Base-by-base conservation (phyloP, 2,329 filamentous ascomycete genomes). In the Apiospora arundinis region DNA sequence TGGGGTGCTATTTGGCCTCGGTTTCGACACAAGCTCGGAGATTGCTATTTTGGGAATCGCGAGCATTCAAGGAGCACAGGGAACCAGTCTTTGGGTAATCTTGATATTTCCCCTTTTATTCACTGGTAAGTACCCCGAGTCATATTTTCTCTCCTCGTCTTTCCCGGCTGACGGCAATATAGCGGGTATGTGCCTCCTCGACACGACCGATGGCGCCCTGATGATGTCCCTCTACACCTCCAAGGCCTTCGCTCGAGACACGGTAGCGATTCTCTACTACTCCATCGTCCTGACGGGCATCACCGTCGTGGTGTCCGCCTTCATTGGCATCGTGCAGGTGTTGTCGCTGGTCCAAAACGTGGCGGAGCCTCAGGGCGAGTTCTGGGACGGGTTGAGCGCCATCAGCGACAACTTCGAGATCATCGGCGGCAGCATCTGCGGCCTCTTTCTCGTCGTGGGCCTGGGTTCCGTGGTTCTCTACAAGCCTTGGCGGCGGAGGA, bases 201-300 rank as follows among this genome's bases (percentile, higher is more conserved):
- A 98, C 81, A 98, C 95, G 0, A 92, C 92, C 0, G 96, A 98
- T 77, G 95, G 95, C 32, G 95, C 95, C 0, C 86, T 98, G 25
- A 98, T 98, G 95, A 95, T 97, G 90, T 92, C 92, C 0, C 86
- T 98, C 0, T 98, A 99, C 82, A 95, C 95, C 0, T 93, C 92
- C 49, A 93, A 89, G 73, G 86, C 92, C 42, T 91, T 97, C 66
- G 91, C 93, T 0, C 87, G 92, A 71, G 95, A 98, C 77, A 88
- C 89, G 0, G 90, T 98, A n/a, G 95, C 95, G 0, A 95, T 98
- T 66, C 84, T 97, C 0, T 98, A 98, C 83, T 98, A 98, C 82
- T 97, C 94, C 16, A 93, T 95, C 75, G 92, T 97, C 0, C 86
- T 97, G 40, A 97, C 94, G 0, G 90, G 88, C 3, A 89, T 97